Percentiles rank a stretch among this genome's conserved stretches.
These are phyloP conservation scores for Penicillium taxi DNA, from an alignment of 495 filamentous ascomycete species.

Conservation along the genomic window DNA sequence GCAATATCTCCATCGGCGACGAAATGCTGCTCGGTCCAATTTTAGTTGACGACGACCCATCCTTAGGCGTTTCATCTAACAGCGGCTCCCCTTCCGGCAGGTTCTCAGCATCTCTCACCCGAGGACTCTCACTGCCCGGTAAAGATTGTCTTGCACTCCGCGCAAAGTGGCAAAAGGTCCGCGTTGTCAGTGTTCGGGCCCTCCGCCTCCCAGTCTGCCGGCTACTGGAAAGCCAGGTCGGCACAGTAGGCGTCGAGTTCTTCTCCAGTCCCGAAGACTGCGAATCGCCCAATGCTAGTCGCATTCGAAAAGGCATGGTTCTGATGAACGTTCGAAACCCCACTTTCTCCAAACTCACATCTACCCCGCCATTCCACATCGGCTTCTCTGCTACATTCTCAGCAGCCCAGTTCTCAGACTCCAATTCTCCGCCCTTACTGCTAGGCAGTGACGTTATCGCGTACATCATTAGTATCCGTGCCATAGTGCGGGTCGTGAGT, in stretches of 20 bases:
- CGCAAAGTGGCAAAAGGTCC: conserved; percentile 64
- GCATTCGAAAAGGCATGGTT: conserved; percentile 80
- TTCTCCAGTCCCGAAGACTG: conserved; percentile 23
- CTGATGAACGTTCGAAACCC: conserved; percentile 48
- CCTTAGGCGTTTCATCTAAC: conserved; percentile 21
- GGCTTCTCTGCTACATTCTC: conserved; percentile 44
- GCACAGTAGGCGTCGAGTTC: conserved; percentile 75
- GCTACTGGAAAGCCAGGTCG: conserved; percentile 74
- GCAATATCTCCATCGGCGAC: conserved; percentile 70
- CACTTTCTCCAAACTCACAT: conserved; percentile 20
- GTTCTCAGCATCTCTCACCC: conserved; percentile 28
- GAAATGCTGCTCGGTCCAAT: conserved; percentile 75
- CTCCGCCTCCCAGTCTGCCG: conserved; percentile 75
- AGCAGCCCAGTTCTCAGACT: conserved; percentile 30
- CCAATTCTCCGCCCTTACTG: conserved; percentile 36
- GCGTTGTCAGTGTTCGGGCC: conserved; percentile 78
- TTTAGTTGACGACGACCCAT: conserved; percentile 25
- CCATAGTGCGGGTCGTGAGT: conserved; percentile 61
- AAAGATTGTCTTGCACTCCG: conserved; percentile 21
- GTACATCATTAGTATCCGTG: conserved; percentile 81
- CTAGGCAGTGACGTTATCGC: conserved; percentile 62
- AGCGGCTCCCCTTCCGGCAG: conserved; percentile 29
- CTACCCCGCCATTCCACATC: conserved; percentile 26
- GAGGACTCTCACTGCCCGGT: conserved; percentile 17
- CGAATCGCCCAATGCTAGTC: conserved; percentile 23